These are phyloP conservation scores for Tremella yokohamensis DNA, from an alignment of 768 basidiomycete genomes.

Conservation along the genomic window DNA sequence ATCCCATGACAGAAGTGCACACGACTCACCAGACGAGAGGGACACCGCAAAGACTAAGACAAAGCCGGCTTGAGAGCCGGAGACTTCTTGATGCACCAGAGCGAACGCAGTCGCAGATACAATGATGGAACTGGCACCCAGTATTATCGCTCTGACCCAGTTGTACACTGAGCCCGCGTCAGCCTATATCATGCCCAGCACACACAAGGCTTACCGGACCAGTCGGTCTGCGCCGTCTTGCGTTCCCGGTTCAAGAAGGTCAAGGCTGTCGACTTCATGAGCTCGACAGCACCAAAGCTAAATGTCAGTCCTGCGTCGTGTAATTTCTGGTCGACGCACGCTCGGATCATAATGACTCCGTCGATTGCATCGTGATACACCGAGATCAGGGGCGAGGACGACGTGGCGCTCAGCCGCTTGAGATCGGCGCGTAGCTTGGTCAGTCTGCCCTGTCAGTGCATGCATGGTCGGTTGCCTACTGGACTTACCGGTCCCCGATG, in stretches of 20 bases:
- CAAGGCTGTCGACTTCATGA: constrained; percentile 20
- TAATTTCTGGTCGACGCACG: constrained; percentile 27
- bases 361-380: constrained; percentile 45
- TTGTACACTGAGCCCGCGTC: constrained; percentile 28
- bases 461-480: background rate
- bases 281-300: constrained; percentile 33
- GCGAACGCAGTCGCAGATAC: constrained; percentile 38
- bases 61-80: constrained; percentile 43
- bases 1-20: background rate
- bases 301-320: background rate
- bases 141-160: constrained; percentile 32
- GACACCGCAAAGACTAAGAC: constrained; percentile 39
- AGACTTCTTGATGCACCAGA: constrained; percentile 29
- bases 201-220: constrained; percentile 18
- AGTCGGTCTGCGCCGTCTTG: constrained; percentile 25
- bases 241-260: constrained; percentile 36
- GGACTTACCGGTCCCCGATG: constrained; percentile 2
- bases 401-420: constrained; percentile 26
- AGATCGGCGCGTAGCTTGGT: constrained; percentile 39
- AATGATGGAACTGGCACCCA: constrained; percentile 29
- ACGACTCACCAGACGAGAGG: constrained; percentile 27
- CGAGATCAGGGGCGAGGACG: constrained; percentile 31
- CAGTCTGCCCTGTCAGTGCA: constrained; percentile 18
- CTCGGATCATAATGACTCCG: constrained; percentile 38
- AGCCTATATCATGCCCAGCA: constrained; percentile 3